phyloP scores from a whole-genome alignment of 2,329 filamentous ascomycete genomes.

The Beauveria rudraprayagi region DNA sequence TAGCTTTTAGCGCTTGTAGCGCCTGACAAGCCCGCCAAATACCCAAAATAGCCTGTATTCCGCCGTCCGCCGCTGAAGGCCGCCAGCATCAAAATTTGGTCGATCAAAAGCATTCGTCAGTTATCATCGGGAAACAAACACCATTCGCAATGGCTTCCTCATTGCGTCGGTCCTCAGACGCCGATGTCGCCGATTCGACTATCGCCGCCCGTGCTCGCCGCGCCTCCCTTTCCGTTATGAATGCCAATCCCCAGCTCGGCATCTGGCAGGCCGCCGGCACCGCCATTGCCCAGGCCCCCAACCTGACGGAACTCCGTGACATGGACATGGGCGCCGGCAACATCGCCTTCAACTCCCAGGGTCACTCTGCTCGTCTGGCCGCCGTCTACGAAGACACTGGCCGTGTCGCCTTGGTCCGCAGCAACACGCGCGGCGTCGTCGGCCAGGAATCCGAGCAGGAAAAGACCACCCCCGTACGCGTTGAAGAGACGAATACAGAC shows the following conservation, averaged over 20 bases:
- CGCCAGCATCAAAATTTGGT: too few relatives aligned
- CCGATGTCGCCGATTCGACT: slow-evolving; percentile 7
- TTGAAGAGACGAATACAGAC: neutral
- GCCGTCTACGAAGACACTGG: slow-evolving; percentile 18
- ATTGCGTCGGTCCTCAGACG: neutral
- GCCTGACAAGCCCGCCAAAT: too few relatives aligned
- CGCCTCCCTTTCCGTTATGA: slow-evolving; percentile 21
- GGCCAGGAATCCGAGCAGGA: neutral
- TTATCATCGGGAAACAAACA: neutral
- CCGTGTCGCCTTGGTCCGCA: slow-evolving; percentile 17
- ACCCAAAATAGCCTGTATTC: too few relatives aligned
- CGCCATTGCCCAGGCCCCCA: slow-evolving; percentile 23
- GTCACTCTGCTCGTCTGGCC: slow-evolving; percentile 21
- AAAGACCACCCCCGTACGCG: neutral
- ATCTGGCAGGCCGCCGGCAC: slow-evolving; percentile 24
- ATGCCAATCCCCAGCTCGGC: slow-evolving; percentile 22
- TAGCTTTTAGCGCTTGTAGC: too few relatives aligned
- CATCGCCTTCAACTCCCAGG: slow-evolving; percentile 22
- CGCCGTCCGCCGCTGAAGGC: too few relatives aligned
- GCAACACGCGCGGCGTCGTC: slow-evolving; percentile 7
- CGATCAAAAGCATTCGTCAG: too few relatives aligned
- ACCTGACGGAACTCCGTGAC: slow-evolving; percentile 22
- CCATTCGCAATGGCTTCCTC: neutral
- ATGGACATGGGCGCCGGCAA: slow-evolving; percentile 19
- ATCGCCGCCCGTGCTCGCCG: slow-evolving; percentile 19